Conservation (phyloP, 148 eudicot genomes). For the Rhododendron simsii region DNA sequence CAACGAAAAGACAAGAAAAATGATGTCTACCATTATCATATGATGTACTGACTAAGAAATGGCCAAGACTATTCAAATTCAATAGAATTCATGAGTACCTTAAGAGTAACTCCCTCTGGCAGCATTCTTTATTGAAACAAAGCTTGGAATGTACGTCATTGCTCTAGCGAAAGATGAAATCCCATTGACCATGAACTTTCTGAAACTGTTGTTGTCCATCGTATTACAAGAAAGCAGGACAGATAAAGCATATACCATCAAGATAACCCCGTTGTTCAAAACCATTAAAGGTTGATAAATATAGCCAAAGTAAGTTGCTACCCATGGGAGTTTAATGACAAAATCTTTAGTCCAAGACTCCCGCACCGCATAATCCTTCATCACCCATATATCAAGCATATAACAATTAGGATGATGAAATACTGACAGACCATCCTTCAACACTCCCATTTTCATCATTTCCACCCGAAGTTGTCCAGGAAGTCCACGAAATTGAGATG, state of each 20-base stretch:
- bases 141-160: constrained; percentile 29
- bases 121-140: constrained; percentile 23
- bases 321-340: constrained; percentile 25
- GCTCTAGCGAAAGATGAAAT: constrained; percentile 10
- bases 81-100: not conserved
- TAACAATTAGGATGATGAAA: constrained; percentile 21
- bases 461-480: not conserved
- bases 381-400: constrained; percentile 33
- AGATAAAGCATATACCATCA: constrained; percentile 22
- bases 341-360: constrained; percentile 33
- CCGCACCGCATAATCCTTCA: constrained; percentile 26
- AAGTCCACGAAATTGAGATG: constrained; percentile 17
- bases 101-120: constrained; percentile 1
- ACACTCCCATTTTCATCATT: constrained; percentile 30
- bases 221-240: constrained; percentile 22
- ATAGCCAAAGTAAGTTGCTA: not conserved
- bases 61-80: not conserved
- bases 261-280: constrained; percentile 15
- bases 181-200: not conserved
- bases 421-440: constrained; percentile 22
- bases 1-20: too few species aligned
- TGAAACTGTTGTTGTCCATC: not conserved
- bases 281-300: constrained; percentile 4
- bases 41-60: not conserved
- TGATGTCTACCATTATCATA: too few species aligned